phyloP scores from a whole-genome alignment of 352 stramenopile genomes.

The Phytopythium aichiense region DNA sequence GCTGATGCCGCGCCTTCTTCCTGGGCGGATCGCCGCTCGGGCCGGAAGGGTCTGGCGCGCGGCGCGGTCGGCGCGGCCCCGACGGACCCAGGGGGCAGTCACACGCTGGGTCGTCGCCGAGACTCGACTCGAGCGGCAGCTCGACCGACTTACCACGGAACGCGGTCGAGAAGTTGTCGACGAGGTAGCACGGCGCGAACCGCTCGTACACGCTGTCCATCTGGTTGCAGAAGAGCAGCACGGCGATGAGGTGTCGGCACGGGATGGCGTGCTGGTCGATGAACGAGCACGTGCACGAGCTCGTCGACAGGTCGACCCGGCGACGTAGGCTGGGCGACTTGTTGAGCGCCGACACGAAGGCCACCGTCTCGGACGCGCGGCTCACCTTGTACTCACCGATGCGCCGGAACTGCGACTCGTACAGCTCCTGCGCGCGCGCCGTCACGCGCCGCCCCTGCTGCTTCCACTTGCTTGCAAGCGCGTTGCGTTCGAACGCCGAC shows the following conservation, averaged over 20 bases:
- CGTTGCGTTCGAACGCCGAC: constrained; percentile 35
- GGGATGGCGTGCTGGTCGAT: constrained; percentile 54
- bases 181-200: constrained; percentile 42
- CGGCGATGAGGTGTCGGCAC: constrained; percentile 57
- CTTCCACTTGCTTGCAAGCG: constrained; percentile 31
- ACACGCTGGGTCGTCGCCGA: constrained; percentile 17
- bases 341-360: constrained; percentile 51
- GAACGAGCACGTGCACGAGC: constrained; percentile 48
- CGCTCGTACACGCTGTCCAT: constrained; percentile 39
- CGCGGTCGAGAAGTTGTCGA: constrained; percentile 28
- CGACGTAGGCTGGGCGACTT: constrained; percentile 22
- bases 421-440: constrained; percentile 40
- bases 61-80: neutral
- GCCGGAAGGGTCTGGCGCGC: neutral
- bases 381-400: constrained; percentile 52
- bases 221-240: constrained; percentile 44
- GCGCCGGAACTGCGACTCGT: constrained; percentile 38
- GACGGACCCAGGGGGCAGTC: constrained; percentile 11
- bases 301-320: constrained; percentile 39
- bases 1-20: constrained; percentile 2
- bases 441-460: constrained; percentile 37
- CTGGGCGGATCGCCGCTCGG: neutral
- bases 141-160: constrained; percentile 42
- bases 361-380: constrained; percentile 40
- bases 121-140: constrained; percentile 33